Percentiles rank a stretch among this genome's conserved stretches.
These are phyloP conservation scores for Trichoderma sp. DNA, from an alignment of 2,329 filamentous ascomycete species.

Conservation along the genomic window DNA sequence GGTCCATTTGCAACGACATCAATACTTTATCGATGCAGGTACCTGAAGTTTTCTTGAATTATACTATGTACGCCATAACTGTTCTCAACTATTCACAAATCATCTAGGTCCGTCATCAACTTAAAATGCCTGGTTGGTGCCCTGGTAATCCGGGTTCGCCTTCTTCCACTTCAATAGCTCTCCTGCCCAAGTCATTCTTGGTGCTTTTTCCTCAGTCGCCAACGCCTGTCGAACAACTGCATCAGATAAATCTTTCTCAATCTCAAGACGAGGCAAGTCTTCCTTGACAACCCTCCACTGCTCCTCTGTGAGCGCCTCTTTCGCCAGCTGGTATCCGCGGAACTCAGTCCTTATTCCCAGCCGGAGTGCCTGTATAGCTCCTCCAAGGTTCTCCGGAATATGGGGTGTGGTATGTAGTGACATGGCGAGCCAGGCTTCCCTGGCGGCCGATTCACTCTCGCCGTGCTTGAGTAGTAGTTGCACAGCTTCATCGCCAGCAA, in stretches of 20 bases:
- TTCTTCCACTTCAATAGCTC: constrained; percentile 5
- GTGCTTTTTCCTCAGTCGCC: neutral
- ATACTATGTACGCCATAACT: neutral
- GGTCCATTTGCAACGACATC: neutral
- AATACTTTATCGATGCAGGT: neutral
- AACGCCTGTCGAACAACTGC: constrained; percentile 5
- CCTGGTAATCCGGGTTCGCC: constrained; percentile 10
- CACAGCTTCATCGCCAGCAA: constrained; percentile 7
- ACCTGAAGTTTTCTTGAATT: neutral
- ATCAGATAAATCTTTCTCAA: constrained; percentile 12
- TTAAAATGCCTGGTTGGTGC: constrained; percentile 1
- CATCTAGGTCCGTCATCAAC: neutral
- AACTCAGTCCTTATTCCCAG: constrained; percentile 9
- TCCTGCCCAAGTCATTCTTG: constrained; percentile 8
- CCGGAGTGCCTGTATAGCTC: constrained; percentile 10
- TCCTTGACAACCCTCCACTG: neutral
- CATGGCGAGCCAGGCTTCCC: constrained; percentile 17
- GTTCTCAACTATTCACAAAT: neutral
- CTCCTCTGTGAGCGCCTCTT: neutral
- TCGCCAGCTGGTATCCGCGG: neutral
- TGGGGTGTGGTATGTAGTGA: constrained; percentile 8
- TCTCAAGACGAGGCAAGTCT: constrained; percentile 12
- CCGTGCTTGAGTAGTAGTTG: neutral
- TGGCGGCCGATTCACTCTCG: neutral
- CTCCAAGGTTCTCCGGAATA: constrained; percentile 12